Evolutionary conservation across 257 asterid species (phyloP).

Genomic region (Solanum piurae): DNA sequence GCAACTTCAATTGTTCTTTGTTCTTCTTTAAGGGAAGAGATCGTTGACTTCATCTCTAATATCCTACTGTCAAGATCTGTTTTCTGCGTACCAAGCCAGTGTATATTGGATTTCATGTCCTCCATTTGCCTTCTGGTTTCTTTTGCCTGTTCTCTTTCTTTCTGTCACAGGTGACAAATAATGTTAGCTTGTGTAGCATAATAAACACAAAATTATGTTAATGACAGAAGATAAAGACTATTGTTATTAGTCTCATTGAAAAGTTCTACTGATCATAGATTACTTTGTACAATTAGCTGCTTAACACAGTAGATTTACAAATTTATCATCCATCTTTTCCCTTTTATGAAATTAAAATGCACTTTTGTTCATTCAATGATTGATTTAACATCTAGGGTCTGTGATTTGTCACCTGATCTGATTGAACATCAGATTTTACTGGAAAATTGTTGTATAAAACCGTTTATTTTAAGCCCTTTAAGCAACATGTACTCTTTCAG

Average conservation of each 20-base stretch:
- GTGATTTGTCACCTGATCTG: neutral
- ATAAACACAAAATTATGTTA: neutral
- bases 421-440: neutral
- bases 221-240: neutral
- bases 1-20: slow-evolving; percentile 28
- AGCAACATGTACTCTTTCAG: neutral
- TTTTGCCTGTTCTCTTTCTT: slow-evolving; percentile 35
- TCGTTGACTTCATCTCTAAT: slow-evolving; percentile 50
- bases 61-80: slow-evolving; percentile 27
- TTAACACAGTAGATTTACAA: neutral
- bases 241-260: neutral
- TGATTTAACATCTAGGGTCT: neutral
- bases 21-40: slow-evolving; percentile 57
- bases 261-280: neutral
- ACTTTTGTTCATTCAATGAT: neutral
- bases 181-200: neutral
- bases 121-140: slow-evolving; percentile 38
- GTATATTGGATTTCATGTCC: slow-evolving; percentile 40
- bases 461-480: neutral
- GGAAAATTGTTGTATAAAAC: neutral
- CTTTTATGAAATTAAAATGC: neutral
- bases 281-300: neutral
- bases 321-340: neutral
- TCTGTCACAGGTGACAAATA: slow-evolving; percentile 21
- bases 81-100: slow-evolving; percentile 35